Evolutionary conservation across 495 filamentous ascomycete genomes (phyloP), one percentile per base, ranked within the genome.

Genomic region (Penicillium manginii): DNA sequence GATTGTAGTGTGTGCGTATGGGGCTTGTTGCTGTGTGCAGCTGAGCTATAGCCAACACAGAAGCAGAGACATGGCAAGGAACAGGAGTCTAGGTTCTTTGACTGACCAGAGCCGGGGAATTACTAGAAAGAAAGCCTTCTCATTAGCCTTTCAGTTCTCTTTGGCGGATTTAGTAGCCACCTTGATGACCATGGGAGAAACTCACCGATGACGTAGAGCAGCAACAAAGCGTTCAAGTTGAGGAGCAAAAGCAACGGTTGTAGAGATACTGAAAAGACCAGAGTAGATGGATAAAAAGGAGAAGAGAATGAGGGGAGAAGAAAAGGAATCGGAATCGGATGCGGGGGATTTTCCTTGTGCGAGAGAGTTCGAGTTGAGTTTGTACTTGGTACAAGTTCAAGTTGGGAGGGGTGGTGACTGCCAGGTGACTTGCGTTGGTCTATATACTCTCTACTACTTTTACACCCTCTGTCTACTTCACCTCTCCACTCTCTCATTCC

Each of bases 181-280:
- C 29, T 9, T 15, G 23, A 32, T 22, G 62, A 18, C 19, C 32
- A 43, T 47, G 35, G 49, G 54, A 58, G 54, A 42, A 23, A 66
- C 65, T 61, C 39, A 67, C 65, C 35, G 50, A 65, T 68, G 65
- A 67, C 62, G 65, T 65, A 52, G 19, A 33, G 19, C 8, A 22
- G 39, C 18, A 46, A 49, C 21, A 15, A 45, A 45, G 46, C 11
- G 35, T 1, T 37, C 12, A 14, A 37, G 35, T 37, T 45, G 40
- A 12, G 40, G 40, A 45, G 14, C 9, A 17, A n/a, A 45, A 45
- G 18, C n/a, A 50, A n/a, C n/a, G 18, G 48, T 17, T 47, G 45
- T 8, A 52, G 29, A 31, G 26, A 29, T 15, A 57, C 32, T 26
- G 46, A 14, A 15, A 54, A 31, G 26, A 23, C 21, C 26, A 29